phyloP scores from a whole-genome alignment of 176 grass and related monocot species.

The Dendrocalamus sinicus region DNA sequence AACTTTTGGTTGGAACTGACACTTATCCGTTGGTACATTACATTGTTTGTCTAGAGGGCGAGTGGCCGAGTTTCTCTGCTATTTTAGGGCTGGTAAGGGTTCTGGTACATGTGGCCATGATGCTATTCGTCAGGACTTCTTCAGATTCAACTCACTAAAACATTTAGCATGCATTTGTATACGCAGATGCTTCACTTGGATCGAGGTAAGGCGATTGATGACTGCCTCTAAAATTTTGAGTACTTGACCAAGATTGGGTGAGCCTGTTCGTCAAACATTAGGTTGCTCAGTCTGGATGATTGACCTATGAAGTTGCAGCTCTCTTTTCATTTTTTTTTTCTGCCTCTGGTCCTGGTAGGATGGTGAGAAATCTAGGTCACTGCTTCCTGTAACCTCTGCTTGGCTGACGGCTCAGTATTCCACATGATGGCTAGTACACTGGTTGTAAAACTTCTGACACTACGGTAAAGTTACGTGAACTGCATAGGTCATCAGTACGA shows the following conservation, averaged over 20 bases:
- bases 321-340: background rate
- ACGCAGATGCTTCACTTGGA: slow-evolving; percentile 6
- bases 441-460: background rate
- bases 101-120: slow-evolving; percentile 36
- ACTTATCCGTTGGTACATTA: background rate
- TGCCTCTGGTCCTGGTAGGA: background rate
- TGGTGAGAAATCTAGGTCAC: slow-evolving; percentile 1
- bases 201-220: slow-evolving; percentile 23
- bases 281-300: slow-evolving; percentile 33
- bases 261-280: slow-evolving; percentile 42
- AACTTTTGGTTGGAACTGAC: background rate
- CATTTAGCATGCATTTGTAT: slow-evolving; percentile 17
- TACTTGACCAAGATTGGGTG: background rate
- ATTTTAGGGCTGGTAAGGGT: slow-evolving; percentile 11
- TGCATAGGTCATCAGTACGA: background rate
- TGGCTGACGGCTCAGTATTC: background rate
- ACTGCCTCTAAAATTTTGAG: background rate
- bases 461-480: background rate
- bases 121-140: slow-evolving; percentile 28
- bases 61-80: background rate
- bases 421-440: background rate
- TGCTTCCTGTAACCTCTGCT: background rate
- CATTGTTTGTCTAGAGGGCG: background rate
- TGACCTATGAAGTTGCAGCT: slow-evolving; percentile 30
- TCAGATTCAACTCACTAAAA: slow-evolving; percentile 40